These are phyloP conservation scores for Amphirosellinia nigrospora DNA, from an alignment of 495 filamentous ascomycete species.

Conservation along the genomic window DNA sequence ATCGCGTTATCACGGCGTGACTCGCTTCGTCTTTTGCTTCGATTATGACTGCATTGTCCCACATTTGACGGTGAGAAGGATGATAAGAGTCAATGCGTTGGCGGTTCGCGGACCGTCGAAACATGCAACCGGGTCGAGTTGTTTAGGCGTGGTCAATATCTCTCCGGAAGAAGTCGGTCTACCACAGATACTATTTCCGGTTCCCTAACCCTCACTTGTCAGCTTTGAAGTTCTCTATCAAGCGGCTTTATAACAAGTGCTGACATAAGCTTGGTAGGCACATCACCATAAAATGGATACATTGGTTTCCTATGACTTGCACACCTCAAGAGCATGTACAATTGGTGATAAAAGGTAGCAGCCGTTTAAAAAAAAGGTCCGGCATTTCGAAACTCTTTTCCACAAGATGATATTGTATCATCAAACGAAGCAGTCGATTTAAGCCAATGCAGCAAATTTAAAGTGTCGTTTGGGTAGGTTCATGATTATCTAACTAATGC, in stretches of 20 bases:
- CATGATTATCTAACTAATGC: slow-evolving; percentile 3
- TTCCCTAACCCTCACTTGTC: not conserved
- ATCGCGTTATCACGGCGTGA: not conserved
- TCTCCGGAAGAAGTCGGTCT: too few relatives aligned
- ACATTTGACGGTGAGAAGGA: not conserved
- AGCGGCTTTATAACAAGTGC: not conserved
- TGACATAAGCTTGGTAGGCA: not conserved
- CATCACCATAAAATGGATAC: not conserved
- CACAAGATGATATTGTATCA: too few relatives aligned
- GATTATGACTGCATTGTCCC: too few relatives aligned
- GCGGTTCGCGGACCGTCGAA: not conserved
- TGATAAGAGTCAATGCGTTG: not conserved
- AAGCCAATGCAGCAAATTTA: not conserved
- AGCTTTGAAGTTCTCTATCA: not conserved
- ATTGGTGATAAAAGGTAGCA: not conserved
- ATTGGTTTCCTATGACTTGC: not conserved
- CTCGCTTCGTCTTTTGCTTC: not conserved
- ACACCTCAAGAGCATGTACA: not conserved
- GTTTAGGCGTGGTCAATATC: too few relatives aligned
- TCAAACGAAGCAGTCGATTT: not conserved
- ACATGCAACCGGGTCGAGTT: too few relatives aligned
- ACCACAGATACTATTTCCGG: too few relatives aligned
- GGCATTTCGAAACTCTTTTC: not conserved
- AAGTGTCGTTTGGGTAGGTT: not conserved
- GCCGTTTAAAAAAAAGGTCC: not conserved